Base-by-base conservation (phyloP, 192 early-diverging fungal species). In the Diversispora eburnea region DNA sequence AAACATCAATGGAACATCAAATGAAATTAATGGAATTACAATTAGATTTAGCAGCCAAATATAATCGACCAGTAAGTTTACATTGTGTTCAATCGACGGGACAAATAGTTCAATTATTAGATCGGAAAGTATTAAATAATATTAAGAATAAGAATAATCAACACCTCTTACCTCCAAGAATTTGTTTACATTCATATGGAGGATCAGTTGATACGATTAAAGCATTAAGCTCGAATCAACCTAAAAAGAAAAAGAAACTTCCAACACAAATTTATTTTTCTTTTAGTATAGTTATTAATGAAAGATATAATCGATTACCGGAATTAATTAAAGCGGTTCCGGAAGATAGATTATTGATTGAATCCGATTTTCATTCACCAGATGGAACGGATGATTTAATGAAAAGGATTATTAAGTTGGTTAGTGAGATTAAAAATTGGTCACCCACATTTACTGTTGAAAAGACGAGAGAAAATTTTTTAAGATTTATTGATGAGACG, bases 171-270 rank as follows among this genome's bases (percentile, higher is more conserved):
- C 89, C 90, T 10, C 89, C 91, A 2, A 81, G 87, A 33, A 84
- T 97, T 56, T 93, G 92, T 77, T 80, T 94, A 64, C 95, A 98
- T 73, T 95, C 94, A 17, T 98, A 87, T 74, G 89, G 89, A 7
- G 94, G 93, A 22, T 91, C 91, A 25, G 70, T 84, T 25, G 92
- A 96, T 58, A 88, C 90, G 77, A 73, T 92, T 17, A 78, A 77
- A 41, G 73, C 75, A 4, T 82, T 92, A 25, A 49, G 82, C 4
- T 13, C 17, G 9, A 59, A 43, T 33, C 54, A 25, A 47, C 22
- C 13, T 20, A 71, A 58, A 39, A 54, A 57, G 39, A 70, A 57
- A 13, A 19, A 70, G 55, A 62, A 45, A 48, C 10, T 48, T 13
- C n/a, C 56, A 55, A 5, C 39, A 10, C 84, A 77, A 13, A 79